Evolutionary conservation across 192 early-diverging fungal genomes (phyloP).

Genomic region (Mortierella alpina): DNA sequence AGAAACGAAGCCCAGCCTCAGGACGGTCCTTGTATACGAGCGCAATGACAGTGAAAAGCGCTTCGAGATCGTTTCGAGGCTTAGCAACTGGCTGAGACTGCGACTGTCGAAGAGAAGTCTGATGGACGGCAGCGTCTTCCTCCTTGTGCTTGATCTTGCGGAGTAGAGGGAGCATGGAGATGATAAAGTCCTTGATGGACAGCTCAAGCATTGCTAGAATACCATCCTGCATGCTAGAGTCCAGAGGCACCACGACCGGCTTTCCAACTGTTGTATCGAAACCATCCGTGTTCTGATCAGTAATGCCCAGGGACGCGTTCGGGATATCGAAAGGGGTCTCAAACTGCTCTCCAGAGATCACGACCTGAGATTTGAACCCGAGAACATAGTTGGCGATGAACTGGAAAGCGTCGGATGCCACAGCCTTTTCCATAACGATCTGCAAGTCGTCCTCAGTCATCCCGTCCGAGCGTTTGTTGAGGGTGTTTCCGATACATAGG

Average conservation of each 20-base stretch:
- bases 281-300: constrained; percentile 48
- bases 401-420: constrained; percentile 66
- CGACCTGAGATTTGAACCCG: constrained; percentile 50
- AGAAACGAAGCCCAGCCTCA: constrained; percentile 80
- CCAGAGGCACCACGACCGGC: constrained; percentile 29
- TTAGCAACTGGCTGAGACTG: constrained; percentile 18
- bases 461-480: constrained; percentile 47
- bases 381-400: constrained; percentile 76
- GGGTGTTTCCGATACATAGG: constrained; percentile 62
- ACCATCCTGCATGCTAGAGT: constrained; percentile 51
- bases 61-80: constrained; percentile 65
- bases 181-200: constrained; percentile 64
- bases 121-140: constrained; percentile 62
- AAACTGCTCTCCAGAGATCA: constrained; percentile 28
- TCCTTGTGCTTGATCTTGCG: constrained; percentile 74
- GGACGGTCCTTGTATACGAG: constrained; percentile 79
- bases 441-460: constrained; percentile 56
- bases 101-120: constrained; percentile 30
- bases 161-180: constrained; percentile 66
- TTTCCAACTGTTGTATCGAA: constrained; percentile 52
- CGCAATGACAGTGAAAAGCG: constrained; percentile 79
- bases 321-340: constrained; percentile 34
- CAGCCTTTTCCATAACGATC: constrained; percentile 63
- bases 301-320: constrained; percentile 33
- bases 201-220: constrained; percentile 66